Evolutionary conservation across 2,329 filamentous ascomycete species (phyloP).

Genomic region (Calonectria hongkongensis): DNA sequence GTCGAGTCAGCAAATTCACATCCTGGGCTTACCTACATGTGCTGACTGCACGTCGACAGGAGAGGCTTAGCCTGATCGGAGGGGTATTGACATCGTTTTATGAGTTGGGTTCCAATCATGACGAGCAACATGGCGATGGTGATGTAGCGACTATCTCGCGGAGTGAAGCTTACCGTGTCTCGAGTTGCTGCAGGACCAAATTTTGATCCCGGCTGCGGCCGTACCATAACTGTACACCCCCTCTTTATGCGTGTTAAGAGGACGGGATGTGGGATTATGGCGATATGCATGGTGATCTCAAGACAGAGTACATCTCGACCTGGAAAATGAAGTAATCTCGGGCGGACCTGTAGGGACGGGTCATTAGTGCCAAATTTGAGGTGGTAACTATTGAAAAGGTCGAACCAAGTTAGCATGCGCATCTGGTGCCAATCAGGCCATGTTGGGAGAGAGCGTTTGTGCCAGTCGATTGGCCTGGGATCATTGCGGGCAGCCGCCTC

Average conservation of each 20-base stretch:
- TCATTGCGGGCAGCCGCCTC: constrained; percentile 31
- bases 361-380: constrained; percentile 1
- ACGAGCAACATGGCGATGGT: constrained; percentile 28
- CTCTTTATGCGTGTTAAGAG: background rate
- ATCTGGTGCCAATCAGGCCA: constrained; percentile 15
- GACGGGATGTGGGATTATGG: constrained; percentile 28
- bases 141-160: constrained; percentile 37
- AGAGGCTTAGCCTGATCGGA: constrained; percentile 38
- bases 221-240: constrained; percentile 20
- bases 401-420: background rate
- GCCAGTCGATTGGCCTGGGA: constrained; percentile 20
- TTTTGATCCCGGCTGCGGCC: constrained; percentile 20
- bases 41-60: constrained; percentile 38
- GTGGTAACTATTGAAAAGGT: background rate
- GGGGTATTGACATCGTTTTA: constrained; percentile 26
- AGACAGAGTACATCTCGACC: constrained; percentile 4
- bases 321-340: constrained; percentile 29
- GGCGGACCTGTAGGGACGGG: background rate
- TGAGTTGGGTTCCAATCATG: constrained; percentile 46
- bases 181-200: constrained; percentile 33
- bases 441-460: constrained; percentile 19
- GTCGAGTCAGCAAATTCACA: constrained; percentile 26
- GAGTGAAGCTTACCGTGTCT: constrained; percentile 16
- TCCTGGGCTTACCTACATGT: constrained; percentile 38
- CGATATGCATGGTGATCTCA: constrained; percentile 29